A percentile compares a stretch with the other conserved stretches of the same genome.
Evolutionary conservation across 495 filamentous ascomycete species (phyloP).

Genomic region (Neurospora cerealis): DNA sequence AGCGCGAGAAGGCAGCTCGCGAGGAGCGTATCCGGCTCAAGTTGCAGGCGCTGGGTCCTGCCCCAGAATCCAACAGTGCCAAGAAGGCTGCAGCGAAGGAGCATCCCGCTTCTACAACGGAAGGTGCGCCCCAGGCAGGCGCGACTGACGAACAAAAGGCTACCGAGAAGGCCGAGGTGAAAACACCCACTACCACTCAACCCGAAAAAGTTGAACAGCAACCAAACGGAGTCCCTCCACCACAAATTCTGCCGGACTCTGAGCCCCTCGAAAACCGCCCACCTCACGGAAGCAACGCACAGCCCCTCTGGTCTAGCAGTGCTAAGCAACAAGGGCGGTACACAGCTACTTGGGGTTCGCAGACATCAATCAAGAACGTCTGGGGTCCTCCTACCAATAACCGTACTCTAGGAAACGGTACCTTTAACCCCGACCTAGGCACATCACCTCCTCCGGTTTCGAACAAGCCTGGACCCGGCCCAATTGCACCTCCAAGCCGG

Average conservation of each 20-base stretch:
- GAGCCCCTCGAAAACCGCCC: slow-evolving; percentile 11
- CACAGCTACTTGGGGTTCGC: slow-evolving; percentile 22
- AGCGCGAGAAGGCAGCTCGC: slow-evolving; percentile 64
- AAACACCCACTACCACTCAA: slow-evolving; percentile 4
- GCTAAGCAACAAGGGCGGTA: slow-evolving; percentile 26
- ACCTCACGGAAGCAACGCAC: slow-evolving; percentile 6
- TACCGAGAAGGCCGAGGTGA: slow-evolving; percentile 5
- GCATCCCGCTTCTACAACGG: not conserved
- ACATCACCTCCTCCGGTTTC: slow-evolving; percentile 28
- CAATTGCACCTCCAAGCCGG: slow-evolving; percentile 30
- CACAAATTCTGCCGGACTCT: slow-evolving; percentile 1
- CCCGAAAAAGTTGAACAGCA: slow-evolving; percentile 6
- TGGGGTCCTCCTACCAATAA: slow-evolving; percentile 69
- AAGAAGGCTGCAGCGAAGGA: slow-evolving; percentile 36
- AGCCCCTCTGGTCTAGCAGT: not conserved
- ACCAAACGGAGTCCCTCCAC: slow-evolving; percentile 3
- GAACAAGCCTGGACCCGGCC: slow-evolving; percentile 31
- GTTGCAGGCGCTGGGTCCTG: slow-evolving; percentile 64
- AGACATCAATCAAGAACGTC: slow-evolving; percentile 48
- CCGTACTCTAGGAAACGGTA: slow-evolving; percentile 67
- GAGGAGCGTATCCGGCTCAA: slow-evolving; percentile 77
- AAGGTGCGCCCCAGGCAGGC: slow-evolving; percentile 13
- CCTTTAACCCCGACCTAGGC: slow-evolving; percentile 56
- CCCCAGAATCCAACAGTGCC: slow-evolving; percentile 50
- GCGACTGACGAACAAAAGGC: slow-evolving; percentile 3